Evolutionary conservation across 1,284 basidiomycete species (phyloP), one percentile per base, ranked within the genome.

Genomic region (Pisolithus thermaeus): DNA sequence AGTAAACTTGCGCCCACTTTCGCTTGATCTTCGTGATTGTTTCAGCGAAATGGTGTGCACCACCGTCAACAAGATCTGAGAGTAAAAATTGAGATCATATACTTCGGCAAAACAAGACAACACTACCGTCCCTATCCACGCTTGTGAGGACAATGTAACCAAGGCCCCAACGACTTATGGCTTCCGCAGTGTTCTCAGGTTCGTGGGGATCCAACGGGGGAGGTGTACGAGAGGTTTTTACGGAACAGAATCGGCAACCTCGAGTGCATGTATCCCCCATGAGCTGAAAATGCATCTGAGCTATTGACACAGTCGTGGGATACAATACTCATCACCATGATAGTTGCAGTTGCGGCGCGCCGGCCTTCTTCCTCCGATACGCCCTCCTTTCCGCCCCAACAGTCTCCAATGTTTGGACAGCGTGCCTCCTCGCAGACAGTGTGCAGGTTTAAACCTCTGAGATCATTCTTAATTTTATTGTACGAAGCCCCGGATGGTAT

Each of bases 241-340:
- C 92, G 4, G 95, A 91, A 64, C 97, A 99, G 70, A 99, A 99
- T 49, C 95, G 79, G 72, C 97, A 99, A 0, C 93, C 97, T 63
- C 97, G 84, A 14, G 97, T 99, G 66, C 97, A 99, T 11, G 93
- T 97, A 71, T 99, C 96, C n/a, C 97, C 97, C 97, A 99, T 99
- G 32, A 99, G 75, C 93, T 65, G 40, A 48, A 36, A 30, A 28
- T 47, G 23, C 41, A 42, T 50, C 54, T 37, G 57, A 54, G 38
- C 25, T 36, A 37, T 25, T 16, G 23, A 53, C 45, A 46, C 51
- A 41, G 41, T 39, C 25, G 35, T 5, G 46, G n/a, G 32, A 46
- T 36, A 23, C 23, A 43, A 43, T 39, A 47, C 40, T 32, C 64
- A 78, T 51, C 57, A 92, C 95, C 97, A 99, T 99, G 70, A 99